A percentile compares a stretch with the other conserved stretches of the same genome.
phyloP scores from a whole-genome alignment of 305 asterid species.

The Fraxinus floribunda region DNA sequence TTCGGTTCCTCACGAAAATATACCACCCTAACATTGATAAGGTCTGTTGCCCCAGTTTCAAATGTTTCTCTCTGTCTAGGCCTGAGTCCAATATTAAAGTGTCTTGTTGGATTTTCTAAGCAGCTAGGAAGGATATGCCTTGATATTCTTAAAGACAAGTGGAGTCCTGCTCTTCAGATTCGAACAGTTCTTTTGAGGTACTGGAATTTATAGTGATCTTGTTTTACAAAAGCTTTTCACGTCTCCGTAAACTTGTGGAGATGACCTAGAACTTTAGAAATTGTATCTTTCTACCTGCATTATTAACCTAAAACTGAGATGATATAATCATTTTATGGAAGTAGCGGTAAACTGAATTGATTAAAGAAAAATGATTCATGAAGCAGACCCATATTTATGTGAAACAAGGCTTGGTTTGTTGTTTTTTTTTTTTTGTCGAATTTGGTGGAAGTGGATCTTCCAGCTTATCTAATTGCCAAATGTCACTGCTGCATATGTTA shows the following conservation, averaged over 20 bases:
- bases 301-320: not conserved
- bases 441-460: not conserved
- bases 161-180: constrained; percentile 98
- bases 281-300: not conserved
- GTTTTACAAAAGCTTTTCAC: not conserved
- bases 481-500: not conserved
- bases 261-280: not conserved
- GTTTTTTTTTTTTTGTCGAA: not conserved
- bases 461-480: not conserved
- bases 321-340: not conserved
- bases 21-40: constrained; percentile 62
- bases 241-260: not conserved
- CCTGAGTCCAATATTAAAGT: not conserved
- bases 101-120: constrained; percentile 19
- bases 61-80: not conserved
- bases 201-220: constrained; percentile 15
- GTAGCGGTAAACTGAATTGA: not conserved
- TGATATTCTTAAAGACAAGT: constrained; percentile 94
- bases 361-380: not conserved
- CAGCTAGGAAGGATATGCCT: constrained; percentile 98
- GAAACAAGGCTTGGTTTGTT: too few relatives aligned
- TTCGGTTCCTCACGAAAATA: constrained; percentile 72
- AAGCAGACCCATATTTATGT: not conserved
- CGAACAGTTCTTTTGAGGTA: constrained; percentile 94
- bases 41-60: constrained; percentile 43